Conservation (phyloP, 345 rosid species). For the Arabis alpina region DNA sequence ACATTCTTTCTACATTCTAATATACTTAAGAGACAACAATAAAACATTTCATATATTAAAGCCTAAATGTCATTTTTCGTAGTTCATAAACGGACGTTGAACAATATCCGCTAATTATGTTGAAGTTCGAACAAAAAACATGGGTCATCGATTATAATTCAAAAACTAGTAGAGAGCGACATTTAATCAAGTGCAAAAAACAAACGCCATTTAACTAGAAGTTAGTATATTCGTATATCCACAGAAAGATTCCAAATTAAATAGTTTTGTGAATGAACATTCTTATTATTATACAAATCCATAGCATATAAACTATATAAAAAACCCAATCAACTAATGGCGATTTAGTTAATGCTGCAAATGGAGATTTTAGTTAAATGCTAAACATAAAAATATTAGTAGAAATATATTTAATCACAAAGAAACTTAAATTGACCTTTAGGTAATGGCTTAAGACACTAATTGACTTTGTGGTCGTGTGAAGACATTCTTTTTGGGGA, state of each 20-base stretch:
- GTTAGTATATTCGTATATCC: slow-evolving; percentile 41
- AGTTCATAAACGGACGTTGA: not conserved
- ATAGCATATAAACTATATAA: slow-evolving; percentile 5
- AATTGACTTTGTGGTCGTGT: slow-evolving; percentile 25
- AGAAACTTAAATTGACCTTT: slow-evolving; percentile 32
- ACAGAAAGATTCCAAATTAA: slow-evolving; percentile 35
- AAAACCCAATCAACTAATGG: not conserved
- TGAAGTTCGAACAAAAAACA: slow-evolving; percentile 1
- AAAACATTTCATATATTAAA: not conserved
- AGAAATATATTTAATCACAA: not conserved
- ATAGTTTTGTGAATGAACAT: slow-evolving; percentile 22
- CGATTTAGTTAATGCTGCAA: not conserved
- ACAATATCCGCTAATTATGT: slow-evolving; percentile 17
- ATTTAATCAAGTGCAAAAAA: not conserved
- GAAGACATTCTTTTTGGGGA: slow-evolving; percentile 25
- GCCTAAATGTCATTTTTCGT: slow-evolving; percentile 13
- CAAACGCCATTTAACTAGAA: not conserved
- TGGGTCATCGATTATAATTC: slow-evolving; percentile 1
- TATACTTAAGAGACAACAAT: not conserved
- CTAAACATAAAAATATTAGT: not conserved
- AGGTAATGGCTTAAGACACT: slow-evolving; percentile 36
- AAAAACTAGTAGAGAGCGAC: slow-evolving; percentile 27
- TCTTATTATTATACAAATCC: slow-evolving; percentile 1
- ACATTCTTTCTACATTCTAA: not conserved
- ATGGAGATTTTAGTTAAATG: slow-evolving; percentile 12